Conservation (phyloP, 805 yeast genomes). For the Yarrowia hollandica region DNA sequence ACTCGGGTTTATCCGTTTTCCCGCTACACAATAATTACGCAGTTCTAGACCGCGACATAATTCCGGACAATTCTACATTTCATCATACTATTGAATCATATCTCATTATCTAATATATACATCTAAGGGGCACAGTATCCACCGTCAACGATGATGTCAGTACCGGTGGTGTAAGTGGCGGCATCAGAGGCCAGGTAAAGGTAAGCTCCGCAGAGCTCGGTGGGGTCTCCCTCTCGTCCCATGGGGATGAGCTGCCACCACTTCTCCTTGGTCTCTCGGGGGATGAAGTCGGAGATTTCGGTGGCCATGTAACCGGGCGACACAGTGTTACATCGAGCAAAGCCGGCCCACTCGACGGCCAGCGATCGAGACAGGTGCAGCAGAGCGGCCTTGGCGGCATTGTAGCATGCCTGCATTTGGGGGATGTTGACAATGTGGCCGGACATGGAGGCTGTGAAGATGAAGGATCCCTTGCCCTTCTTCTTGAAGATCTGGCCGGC, state of each 20-base stretch:
- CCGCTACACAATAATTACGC: no score
- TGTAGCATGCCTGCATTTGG: conserved; percentile 81
- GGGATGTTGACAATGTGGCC: conserved; percentile 87
- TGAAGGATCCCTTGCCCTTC: conserved; percentile 74
- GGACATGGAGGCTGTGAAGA: conserved; percentile 86
- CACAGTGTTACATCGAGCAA: conserved; percentile 79
- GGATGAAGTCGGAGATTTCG: conserved; percentile 56
- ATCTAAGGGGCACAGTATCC: conserved; percentile 59
- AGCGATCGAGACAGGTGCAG: conserved; percentile 72
- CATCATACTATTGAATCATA: background rate
- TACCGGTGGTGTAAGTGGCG: conserved; percentile 74
- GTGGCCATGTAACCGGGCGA: conserved; percentile 87
- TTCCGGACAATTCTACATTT: no score
- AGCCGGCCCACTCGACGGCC: conserved; percentile 87
- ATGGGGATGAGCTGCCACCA: conserved; percentile 60
- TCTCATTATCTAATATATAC: background rate
- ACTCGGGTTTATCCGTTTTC: no score
- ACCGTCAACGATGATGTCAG: conserved; percentile 77
- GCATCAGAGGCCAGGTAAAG: conserved; percentile 80
- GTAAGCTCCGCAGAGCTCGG: conserved; percentile 78
- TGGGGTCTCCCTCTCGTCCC: conserved; percentile 74
- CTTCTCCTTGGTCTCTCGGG: conserved; percentile 47
- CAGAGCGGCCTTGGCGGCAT: conserved; percentile 83
- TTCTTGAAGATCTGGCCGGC: conserved; percentile 71
- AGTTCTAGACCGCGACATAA: no score